phyloP scores from a whole-genome alignment of 208 protist genomes.

The Trypanosoma congolense region DNA sequence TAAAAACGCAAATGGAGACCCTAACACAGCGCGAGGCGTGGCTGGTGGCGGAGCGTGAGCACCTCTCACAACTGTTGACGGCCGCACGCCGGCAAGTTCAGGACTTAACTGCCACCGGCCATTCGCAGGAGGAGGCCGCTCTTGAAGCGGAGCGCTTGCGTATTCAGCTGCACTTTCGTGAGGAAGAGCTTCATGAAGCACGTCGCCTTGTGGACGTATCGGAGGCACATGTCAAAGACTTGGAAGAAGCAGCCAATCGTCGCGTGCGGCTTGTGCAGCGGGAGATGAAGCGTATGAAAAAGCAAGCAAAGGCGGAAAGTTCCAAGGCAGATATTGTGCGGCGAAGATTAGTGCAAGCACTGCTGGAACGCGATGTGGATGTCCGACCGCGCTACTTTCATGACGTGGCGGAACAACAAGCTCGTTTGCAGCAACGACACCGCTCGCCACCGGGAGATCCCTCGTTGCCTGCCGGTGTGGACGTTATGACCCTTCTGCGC shows the following conservation, averaged over 20 bases:
- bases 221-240: constrained; percentile 34
- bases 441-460: background rate
- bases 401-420: background rate
- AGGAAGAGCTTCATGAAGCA: constrained; percentile 41
- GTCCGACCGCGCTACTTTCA: background rate
- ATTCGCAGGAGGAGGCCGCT: constrained; percentile 25
- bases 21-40: constrained; percentile 59
- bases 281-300: constrained; percentile 49
- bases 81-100: constrained; percentile 42
- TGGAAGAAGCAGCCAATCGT: constrained; percentile 47
- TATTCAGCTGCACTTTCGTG: constrained; percentile 37
- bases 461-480: constrained; percentile 12
- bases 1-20: constrained; percentile 9
- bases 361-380: constrained; percentile 47
- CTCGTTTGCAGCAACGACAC: background rate
- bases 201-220: constrained; percentile 27
- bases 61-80: constrained; percentile 37
- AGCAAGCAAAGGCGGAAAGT: constrained; percentile 35
- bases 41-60: constrained; percentile 36
- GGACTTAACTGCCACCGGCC: constrained; percentile 27
- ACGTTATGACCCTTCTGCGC: constrained; percentile 58
- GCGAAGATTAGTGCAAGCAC: constrained; percentile 44
- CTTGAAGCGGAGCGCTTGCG: constrained; percentile 50
- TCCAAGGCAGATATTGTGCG: constrained; percentile 50
- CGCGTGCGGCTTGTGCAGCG: constrained; percentile 33